These are phyloP conservation scores for Scheffersomyces parashehatae DNA, from an alignment of 1,139 yeast species.

Conservation along the genomic window DNA sequence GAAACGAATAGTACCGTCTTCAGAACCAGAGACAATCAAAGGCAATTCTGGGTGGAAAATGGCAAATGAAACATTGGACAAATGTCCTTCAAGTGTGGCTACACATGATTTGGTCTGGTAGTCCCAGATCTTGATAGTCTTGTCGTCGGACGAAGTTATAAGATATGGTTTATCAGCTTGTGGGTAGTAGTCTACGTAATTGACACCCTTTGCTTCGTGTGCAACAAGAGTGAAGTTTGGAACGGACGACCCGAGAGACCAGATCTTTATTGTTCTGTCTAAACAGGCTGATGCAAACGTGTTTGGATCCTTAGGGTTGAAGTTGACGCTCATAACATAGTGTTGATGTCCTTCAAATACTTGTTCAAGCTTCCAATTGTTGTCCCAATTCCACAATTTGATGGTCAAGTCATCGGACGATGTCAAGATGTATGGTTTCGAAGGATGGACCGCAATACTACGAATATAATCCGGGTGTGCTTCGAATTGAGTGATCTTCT, in stretches of 20 bases:
- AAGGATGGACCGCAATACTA: constrained; percentile 89
- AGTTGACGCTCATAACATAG: constrained; percentile 90
- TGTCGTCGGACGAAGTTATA: constrained; percentile 91
- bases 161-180: constrained; percentile 95
- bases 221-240: constrained; percentile 93
- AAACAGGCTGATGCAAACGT: constrained; percentile 97
- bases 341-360: constrained; percentile 95
- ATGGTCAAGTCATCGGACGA: constrained; percentile 91
- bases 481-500: constrained; percentile 90
- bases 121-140: constrained; percentile 91
- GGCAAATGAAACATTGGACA: constrained; percentile 93
- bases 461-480: constrained; percentile 98
- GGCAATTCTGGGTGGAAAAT: constrained; percentile 97
- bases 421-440: constrained; percentile 84
- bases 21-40: constrained; percentile 78
- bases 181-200: constrained; percentile 95
- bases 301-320: constrained; percentile 96
- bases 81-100: constrained; percentile 91
- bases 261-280: constrained; percentile 93
- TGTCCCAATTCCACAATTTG: constrained; percentile 97
- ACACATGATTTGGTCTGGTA: constrained; percentile 96
- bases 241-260: constrained; percentile 88
- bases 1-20: constrained; percentile 75
- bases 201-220: constrained; percentile 91
- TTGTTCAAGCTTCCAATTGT: constrained; percentile 86